Evolutionary conservation across 192 early-diverging fungal species (phyloP), one percentile per base, ranked within the genome.

Genomic region (Pilobolus umbonatus): DNA sequence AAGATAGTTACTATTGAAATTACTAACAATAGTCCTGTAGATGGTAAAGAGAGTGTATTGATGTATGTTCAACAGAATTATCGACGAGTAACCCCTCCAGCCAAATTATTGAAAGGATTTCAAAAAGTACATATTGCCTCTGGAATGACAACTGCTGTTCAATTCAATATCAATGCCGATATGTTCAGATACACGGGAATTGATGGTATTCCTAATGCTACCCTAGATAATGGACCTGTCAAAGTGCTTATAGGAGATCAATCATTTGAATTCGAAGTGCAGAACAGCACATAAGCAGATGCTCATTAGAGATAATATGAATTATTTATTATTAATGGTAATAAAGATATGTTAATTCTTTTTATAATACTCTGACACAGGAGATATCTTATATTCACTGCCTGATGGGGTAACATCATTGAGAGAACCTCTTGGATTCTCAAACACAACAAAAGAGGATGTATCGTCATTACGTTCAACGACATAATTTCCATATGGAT

Each of bases 61-160:
- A 67, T 82, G 60, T 85, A 79, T 29, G 72, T 81, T 21, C 60
- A 69, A 30, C 83, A 85, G 47, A 72, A 69, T n/a, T 72, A 68
- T 40, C 75, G 80, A 4, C 60, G 76, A 2, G 61, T 78, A 45
- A 74, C 80, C 21, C 79, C 81, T 1, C 76, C 78, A 12, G 73
- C 76, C n/a, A 78, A 64, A 36, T 61, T 77, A 28, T 64, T 86
- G 25, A 78, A 79, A 48, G 68, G 42, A 0, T 83, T 84, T 26
- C 46, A 69, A n/a, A 86, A 81, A 52, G 43, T 81, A 0, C 25
- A 39, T 31, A 31, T 81, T 19, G 52, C 40, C 0, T 59, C 64
- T 12, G 78, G 78, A 35, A 52, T 75, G 59, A 61, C 75, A 14
- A 64, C 72, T 48, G 55, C 49, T 3, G 67, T 78, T 25, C 25